A percentile compares a stretch with the other conserved stretches of the same genome.
Conservation (phyloP, 2,329 filamentous ascomycete genomes). For the Sporothrix schenckii region DNA sequence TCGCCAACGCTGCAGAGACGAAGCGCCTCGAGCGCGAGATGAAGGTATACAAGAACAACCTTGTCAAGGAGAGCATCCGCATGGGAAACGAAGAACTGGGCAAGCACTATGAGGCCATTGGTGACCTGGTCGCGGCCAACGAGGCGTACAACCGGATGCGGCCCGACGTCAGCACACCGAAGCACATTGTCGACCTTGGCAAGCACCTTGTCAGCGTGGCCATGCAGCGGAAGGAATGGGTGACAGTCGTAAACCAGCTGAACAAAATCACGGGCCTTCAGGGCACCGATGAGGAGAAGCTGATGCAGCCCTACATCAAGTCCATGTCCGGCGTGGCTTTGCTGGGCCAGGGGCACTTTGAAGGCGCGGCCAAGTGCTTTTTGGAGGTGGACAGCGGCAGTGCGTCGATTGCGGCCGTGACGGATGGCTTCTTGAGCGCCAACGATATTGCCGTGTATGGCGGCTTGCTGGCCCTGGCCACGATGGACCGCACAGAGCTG, state of each 20-base stretch:
- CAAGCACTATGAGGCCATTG: slow-evolving; percentile 76
- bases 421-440: slow-evolving; percentile 67
- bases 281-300: slow-evolving; percentile 51
- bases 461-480: slow-evolving; percentile 84
- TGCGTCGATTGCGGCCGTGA: slow-evolving; percentile 58
- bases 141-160: slow-evolving; percentile 87
- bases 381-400: slow-evolving; percentile 59
- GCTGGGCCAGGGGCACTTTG: slow-evolving; percentile 52
- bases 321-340: slow-evolving; percentile 56
- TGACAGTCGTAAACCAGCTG: slow-evolving; percentile 61
- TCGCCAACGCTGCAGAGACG: slow-evolving; percentile 69
- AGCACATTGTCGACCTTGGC: slow-evolving; percentile 81
- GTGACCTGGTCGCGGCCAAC: slow-evolving; percentile 70
- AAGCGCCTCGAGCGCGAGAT: slow-evolving; percentile 80
- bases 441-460: slow-evolving; percentile 95
- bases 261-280: slow-evolving; percentile 64
- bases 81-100: slow-evolving; percentile 95
- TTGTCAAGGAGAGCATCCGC: slow-evolving; percentile 91
- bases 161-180: slow-evolving; percentile 80
- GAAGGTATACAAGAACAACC: slow-evolving; percentile 91
- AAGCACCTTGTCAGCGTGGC: slow-evolving; percentile 76
- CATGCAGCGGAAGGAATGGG: slow-evolving; percentile 78
- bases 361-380: slow-evolving; percentile 72
- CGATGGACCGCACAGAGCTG: slow-evolving; percentile 78
- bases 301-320: slow-evolving; percentile 55